Evolutionary conservation across 2,329 filamentous ascomycete genomes (phyloP).

Genomic region (Botrytis sinoallii): DNA sequence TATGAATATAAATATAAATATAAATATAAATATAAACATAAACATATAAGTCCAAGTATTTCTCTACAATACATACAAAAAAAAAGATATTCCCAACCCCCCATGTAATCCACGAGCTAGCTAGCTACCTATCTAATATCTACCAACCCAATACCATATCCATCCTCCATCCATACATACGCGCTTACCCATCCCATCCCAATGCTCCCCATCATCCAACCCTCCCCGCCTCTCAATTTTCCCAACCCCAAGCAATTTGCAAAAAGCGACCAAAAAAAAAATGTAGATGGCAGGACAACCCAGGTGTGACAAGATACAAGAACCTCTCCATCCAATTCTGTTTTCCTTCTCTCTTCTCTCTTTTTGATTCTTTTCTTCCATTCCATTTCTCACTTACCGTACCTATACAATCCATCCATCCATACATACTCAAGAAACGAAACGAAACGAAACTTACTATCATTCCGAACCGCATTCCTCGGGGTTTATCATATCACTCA

Average conservation of each 20-base stretch:
- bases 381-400: background rate
- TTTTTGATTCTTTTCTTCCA: constrained; percentile 1
- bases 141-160: background rate
- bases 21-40: no score
- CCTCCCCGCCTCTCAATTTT: constrained; percentile 9
- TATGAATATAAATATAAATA: no score
- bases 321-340: background rate
- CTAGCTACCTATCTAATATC: background rate
- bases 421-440: background rate
- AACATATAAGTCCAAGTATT: no score
- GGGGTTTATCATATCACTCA: background rate
- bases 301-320: constrained; percentile 8
- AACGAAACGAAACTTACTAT: no score
- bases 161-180: background rate
- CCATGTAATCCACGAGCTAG: background rate
- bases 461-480: background rate
- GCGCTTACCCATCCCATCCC: background rate
- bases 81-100: background rate
- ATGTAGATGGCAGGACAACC: constrained; percentile 26
- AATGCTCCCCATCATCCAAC: background rate
- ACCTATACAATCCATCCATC: background rate
- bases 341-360: background rate
- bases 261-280: constrained; percentile 16
- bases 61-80: background rate
- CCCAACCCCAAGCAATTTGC: background rate